Base-by-base conservation (phyloP, 2,329 filamentous ascomycete genomes). In the Sporothrix protearum region DNA sequence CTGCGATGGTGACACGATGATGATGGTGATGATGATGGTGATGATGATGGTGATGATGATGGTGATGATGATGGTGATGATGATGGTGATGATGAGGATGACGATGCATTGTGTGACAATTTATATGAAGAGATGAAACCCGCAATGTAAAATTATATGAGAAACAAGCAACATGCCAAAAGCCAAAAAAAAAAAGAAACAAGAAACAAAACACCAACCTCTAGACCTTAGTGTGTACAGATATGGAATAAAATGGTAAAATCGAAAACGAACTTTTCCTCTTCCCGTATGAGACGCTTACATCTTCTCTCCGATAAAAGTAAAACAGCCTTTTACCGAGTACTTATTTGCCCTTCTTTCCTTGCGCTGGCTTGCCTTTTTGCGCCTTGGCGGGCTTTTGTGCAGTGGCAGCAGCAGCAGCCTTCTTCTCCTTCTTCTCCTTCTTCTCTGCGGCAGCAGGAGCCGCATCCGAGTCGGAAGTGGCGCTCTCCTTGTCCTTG, bases 321-420 rank as follows among this genome's bases (percentile, higher is more conserved):
- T 10, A 49, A 14, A 36, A 2, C 22, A 22, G 30, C 25, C 16
- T 8, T 14, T 4, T 7, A n/a, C 72, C 75, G 75, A 57, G 70
- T 45, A 10, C 36, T 16, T 66, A 7, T 51, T 70, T 72, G 59
- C 59, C 59, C 30, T 70, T 71, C 55, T 45, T 70, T 3, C 64
- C 71, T 72, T 59, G 45, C 64, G 49, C n/a, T 42, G 55, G 59
- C 22, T 53, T 57, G 12, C 71, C 71, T 66, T 75, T 73, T 25
- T 70, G 67, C 7, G 53, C 10, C 45, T 71, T 70, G 14, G 45
- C 42, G 33, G 71, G 70, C 66, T 75, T 71, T 68, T 73, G 64
- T 28, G 69, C 33, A 0, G 39, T 25, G 9, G 63, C 42, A n/a
- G 22, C 42, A 19, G 36, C 33, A 25, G 47, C 30, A 4, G n/a